Evolutionary conservation across 306 rosid genomes (phyloP).

Genomic region (Begonia loranthoides): DNA sequence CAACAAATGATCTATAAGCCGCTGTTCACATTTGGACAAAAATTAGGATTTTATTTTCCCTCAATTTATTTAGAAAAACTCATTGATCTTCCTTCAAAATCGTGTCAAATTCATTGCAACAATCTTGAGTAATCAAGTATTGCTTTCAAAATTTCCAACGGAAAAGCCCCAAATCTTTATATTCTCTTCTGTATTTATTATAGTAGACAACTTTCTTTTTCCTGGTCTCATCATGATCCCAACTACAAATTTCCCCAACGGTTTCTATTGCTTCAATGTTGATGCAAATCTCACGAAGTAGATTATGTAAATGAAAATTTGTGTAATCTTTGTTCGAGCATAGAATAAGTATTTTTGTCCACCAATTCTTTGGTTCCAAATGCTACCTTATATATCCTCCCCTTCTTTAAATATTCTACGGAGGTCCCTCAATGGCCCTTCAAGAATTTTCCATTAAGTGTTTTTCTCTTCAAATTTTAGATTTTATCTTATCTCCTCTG

Average conservation of each 20-base stretch:
- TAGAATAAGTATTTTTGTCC: conserved; percentile 53
- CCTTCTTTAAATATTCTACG: conserved; percentile 66
- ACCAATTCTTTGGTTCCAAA: conserved; percentile 56
- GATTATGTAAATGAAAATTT: conserved; percentile 57
- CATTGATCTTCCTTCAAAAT: conserved; percentile 81
- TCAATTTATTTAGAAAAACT: conserved; percentile 37
- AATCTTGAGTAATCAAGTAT: conserved; percentile 42
- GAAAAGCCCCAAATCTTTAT: conserved; percentile 56
- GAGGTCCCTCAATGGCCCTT: conserved; percentile 75
- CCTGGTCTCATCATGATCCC: conserved; percentile 48
- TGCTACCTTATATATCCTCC: conserved; percentile 55
- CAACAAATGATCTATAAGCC: conserved; percentile 32
- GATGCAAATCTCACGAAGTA: conserved; percentile 38
- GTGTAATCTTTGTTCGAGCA: conserved; percentile 53
- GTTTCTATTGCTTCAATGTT: conserved; percentile 76
- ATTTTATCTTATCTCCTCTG: conserved; percentile 61
- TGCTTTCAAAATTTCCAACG: conserved; percentile 83
- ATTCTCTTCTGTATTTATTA: conserved; percentile 47
- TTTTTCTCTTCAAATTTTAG: conserved; percentile 58
- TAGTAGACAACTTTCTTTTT: conserved; percentile 38
- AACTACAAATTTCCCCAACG: conserved; percentile 51
- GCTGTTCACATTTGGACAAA: conserved; percentile 38
- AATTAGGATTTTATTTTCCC: conserved; percentile 36
- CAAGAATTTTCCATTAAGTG: conserved; percentile 59
- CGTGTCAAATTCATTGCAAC: conserved; percentile 32